Evolutionary conservation across 495 filamentous ascomycete genomes (phyloP), one percentile per base, ranked within the genome.

Genomic region (Talaromyces borbonicus): DNA sequence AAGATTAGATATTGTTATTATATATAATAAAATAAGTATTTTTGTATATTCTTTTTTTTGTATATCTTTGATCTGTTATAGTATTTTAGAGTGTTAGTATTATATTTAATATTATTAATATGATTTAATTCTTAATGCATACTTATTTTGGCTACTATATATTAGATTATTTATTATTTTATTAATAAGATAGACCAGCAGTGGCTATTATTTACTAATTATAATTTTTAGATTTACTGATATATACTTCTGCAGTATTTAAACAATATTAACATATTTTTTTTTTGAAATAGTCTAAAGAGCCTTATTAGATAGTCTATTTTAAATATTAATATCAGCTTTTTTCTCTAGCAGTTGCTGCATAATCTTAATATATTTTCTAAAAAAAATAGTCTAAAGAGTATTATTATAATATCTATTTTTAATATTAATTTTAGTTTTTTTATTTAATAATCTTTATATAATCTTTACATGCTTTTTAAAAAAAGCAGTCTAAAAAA

Each of bases 401-500:
- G 56, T 51, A 29, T 22, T 56, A 9, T 51, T 51, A 43, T 50
- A 58, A 0, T 5, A 1, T 46, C 31, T 31, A 43, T 43, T 54
- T 0, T 25, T 16, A 40, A 46, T 0, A 31, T 49, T 30, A 52
- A n/a, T n/a, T n/a, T n/a, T n/a, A n/a, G n/a, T n/a, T n/a, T n/a
- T n/a, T n/a, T n/a, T n/a, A n/a, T n/a, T n/a, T n/a, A n/a, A n/a
- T n/a, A n/a, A n/a, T n/a, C n/a, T n/a, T n/a, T n/a, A n/a, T n/a
- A n/a, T n/a, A n/a, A n/a, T n/a, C n/a, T n/a, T n/a, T n/a, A n/a
- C n/a, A n/a, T n/a, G n/a, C n/a, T n/a, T n/a, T n/a, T n/a, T n/a
- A n/a, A n/a, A n/a, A 29, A 11, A 29, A 29, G 26, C 51, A 9
- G 56, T 54, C 39, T 54, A 49, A 6, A 62, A 48, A 15, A 56